A percentile compares a stretch with the other conserved stretches of the same genome.
Conservation (phyloP, 2,329 filamentous ascomycete species). For the Fusarium sp. region DNA sequence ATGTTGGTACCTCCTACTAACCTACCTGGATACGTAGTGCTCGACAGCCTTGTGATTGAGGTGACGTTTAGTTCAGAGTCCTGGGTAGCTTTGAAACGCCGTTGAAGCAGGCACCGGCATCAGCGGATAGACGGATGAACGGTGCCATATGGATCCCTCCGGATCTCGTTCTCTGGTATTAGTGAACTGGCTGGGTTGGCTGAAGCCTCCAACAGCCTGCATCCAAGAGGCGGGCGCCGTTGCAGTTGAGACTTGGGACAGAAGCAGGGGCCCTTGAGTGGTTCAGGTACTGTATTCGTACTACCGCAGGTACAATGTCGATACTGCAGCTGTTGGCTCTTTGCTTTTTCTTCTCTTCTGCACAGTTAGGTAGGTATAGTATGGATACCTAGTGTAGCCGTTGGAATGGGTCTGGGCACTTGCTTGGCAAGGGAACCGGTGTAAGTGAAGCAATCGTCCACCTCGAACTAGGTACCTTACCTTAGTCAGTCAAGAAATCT, state of each 20-base stretch:
- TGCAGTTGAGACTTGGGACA: constrained; percentile 7
- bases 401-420: constrained; percentile 13
- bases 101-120: constrained; percentile 17
- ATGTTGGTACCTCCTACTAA: neutral
- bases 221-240: constrained; percentile 34
- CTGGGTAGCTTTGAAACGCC: constrained; percentile 33
- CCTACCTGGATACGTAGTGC: neutral
- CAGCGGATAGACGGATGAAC: neutral
- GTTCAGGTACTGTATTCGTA: neutral
- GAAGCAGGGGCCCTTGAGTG: constrained; percentile 12
- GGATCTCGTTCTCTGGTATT: neutral
- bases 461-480: neutral
- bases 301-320: constrained; percentile 1
- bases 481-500: neutral
- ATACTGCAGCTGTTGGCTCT: constrained; percentile 16
- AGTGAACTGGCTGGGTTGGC: constrained; percentile 34
- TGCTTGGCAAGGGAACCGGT: constrained; percentile 7
- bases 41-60: constrained; percentile 29
- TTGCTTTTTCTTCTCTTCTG: constrained; percentile 34
- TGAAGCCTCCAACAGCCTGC: constrained; percentile 35
- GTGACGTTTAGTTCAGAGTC: constrained; percentile 29
- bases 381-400: neutral
- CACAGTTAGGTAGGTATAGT: neutral
- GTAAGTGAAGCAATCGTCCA: constrained; percentile 1
- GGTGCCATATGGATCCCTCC: neutral